Evolutionary conservation across 2,329 filamentous ascomycete genomes (phyloP).

Genomic region (Aureobasidium sp.): DNA sequence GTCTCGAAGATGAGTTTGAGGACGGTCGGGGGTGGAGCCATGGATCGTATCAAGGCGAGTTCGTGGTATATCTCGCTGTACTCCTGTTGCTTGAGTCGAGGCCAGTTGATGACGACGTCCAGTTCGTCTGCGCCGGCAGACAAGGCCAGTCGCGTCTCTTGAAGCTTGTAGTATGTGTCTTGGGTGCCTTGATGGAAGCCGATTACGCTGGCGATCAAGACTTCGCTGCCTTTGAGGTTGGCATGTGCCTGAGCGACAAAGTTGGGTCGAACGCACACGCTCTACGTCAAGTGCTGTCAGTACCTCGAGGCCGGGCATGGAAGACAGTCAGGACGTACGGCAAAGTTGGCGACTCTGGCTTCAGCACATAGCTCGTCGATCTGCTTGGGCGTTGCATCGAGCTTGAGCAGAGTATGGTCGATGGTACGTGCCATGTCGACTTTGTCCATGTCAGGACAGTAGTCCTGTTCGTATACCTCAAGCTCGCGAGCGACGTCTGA

Average conservation of each 20-base stretch:
- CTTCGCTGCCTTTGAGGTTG: constrained; percentile 41
- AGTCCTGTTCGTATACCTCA: constrained; percentile 7
- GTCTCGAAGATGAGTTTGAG: constrained; percentile 56
- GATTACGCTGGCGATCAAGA: constrained; percentile 52
- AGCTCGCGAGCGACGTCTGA: constrained; percentile 27
- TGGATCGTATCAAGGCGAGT: constrained; percentile 45
- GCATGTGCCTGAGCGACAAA: constrained; percentile 46
- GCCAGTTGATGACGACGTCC: constrained; percentile 54
- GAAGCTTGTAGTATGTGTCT: constrained; percentile 44
- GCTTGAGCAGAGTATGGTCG: constrained; percentile 46
- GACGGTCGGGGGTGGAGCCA: constrained; percentile 36
- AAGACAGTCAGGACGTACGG: constrained; percentile 27
- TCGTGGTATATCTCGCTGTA: constrained; percentile 49
- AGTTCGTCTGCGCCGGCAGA: constrained; percentile 48
- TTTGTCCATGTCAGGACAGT: constrained; percentile 16
- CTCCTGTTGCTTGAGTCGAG: constrained; percentile 33
- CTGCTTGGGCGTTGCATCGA: constrained; percentile 41
- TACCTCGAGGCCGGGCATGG: too few relatives aligned
- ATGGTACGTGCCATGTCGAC: constrained; percentile 30
- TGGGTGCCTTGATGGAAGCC: constrained; percentile 55
- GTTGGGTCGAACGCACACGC: constrained; percentile 51
- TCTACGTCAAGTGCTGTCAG: constrained; percentile 25
- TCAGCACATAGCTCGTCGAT: constrained; percentile 51
- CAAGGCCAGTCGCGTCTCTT: constrained; percentile 45
- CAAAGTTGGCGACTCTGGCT: constrained; percentile 42